Conservation (phyloP, 2,329 filamentous ascomycete genomes). For the Cadophora gregata region DNA sequence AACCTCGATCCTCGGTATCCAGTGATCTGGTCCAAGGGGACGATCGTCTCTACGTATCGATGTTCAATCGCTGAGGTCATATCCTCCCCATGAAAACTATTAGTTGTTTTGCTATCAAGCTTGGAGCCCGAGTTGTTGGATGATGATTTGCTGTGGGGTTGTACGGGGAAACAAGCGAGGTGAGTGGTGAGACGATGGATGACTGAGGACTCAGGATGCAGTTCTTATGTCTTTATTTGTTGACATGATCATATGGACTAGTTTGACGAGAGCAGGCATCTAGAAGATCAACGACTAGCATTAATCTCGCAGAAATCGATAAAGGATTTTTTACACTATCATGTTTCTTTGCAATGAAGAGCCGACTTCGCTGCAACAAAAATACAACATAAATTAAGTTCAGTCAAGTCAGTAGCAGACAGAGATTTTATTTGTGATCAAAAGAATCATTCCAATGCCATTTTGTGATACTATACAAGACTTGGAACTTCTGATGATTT, state of each 20-base stretch:
- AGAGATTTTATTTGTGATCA: neutral
- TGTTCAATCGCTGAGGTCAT: neutral
- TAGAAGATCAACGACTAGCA: neutral
- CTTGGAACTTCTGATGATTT: constrained; percentile 17
- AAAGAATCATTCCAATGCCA: constrained; percentile 21
- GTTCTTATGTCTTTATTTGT: neutral
- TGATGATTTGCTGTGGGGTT: neutral
- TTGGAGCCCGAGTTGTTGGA: too few species aligned
- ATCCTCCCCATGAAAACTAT: too few species aligned
- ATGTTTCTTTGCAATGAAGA: too few species aligned
- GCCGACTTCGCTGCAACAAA: neutral
- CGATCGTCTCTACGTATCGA: neutral
- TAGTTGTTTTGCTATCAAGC: too few species aligned
- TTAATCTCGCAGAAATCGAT: neutral
- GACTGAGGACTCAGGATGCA: neutral
- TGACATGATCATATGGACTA: neutral
- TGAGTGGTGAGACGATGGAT: neutral
- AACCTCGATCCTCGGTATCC: neutral
- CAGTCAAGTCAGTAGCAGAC: neutral
- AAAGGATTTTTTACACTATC: too few species aligned
- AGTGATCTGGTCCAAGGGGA: neutral
- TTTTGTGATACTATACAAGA: constrained; percentile 31
- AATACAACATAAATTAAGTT: neutral
- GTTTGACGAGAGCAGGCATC: neutral
- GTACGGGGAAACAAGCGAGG: neutral